Conservation (phyloP, 1,284 basidiomycete species). For the Apiotrichum veenhuisii region DNA sequence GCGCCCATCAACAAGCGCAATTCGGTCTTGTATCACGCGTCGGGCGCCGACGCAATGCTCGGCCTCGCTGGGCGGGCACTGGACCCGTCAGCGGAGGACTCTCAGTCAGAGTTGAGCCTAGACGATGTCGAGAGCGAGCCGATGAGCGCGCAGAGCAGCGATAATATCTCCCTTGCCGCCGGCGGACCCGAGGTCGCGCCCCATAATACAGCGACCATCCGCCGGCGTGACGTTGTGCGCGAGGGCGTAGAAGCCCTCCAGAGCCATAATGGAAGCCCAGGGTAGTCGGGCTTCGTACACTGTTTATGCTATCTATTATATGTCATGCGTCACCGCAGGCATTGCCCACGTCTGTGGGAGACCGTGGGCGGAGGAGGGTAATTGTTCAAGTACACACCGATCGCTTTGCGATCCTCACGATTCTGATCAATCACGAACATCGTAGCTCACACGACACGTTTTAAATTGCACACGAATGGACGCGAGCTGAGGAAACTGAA, state of each 20-base stretch:
- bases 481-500: no score
- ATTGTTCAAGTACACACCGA: no score
- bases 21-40: conserved; percentile 47
- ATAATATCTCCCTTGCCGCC: conserved; percentile 10
- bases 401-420: no score
- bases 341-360: no score
- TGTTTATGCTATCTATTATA: background rate
- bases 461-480: no score
- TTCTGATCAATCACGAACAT: no score
- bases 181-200: background rate
- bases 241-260: conserved; percentile 8
- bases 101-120: conserved; percentile 12
- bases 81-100: conserved; percentile 29
- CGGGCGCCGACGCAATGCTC: conserved; percentile 42
- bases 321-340: background rate
- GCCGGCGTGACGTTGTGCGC: background rate
- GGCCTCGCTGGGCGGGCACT: conserved; percentile 43
- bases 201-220: background rate
- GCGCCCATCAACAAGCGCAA: conserved; percentile 41
- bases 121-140: conserved; percentile 19
- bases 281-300: background rate
- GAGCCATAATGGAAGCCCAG: background rate
- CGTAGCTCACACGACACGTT: no score
- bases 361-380: no score
- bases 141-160: conserved; percentile 13